Evolutionary conservation across 1,139 yeast species (phyloP), one percentile per base, ranked within the genome.

Genomic region (Yamadazyma sp.): DNA sequence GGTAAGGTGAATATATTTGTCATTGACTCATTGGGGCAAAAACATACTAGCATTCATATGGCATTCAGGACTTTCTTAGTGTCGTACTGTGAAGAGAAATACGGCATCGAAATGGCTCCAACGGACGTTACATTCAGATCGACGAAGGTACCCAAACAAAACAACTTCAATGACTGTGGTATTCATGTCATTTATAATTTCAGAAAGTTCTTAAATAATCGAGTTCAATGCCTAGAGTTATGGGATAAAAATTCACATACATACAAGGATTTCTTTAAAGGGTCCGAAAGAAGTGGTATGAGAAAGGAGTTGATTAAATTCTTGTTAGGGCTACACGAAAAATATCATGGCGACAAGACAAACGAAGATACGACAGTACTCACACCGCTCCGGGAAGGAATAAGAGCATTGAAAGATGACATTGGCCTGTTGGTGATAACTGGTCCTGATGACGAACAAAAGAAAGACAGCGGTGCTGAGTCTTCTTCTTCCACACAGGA

Each of bases 131-230:
- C 62, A 18, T 61, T 72, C 24, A 61, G 69, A 39, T 65, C 70
- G 3, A 84, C 86, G 5, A 56, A 66, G 22, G 95, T 89, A 0
- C 96, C 97, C 0, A 81, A 76, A 45, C 99, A 94, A 56, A 81
- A 81, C 36, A 94, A 94, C 57, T 82, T 83, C 61, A 87, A 91
- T 55, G 98, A 94, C 58, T 94, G 99, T 64, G 99, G 99, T 1
- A 80, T 94, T 17, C 97, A 87, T 63, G 86, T 92, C 4, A 83
- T 94, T 18, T 84, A 84, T 53, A 92, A 87, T 53, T 77, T 87
- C 11, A 74, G 77, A 45, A 77, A 75, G 50, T 85, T 91, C 66
- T 66, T 87, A 37, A 62, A 67, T 27, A 62, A 74, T 35, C 79
- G 83, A 0, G 56, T 56, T 0, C 66, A 56, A 31, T 79, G 87